Base-by-base conservation (phyloP, 2,329 filamentous ascomycete species). In the Colletotrichum caudatum region DNA sequence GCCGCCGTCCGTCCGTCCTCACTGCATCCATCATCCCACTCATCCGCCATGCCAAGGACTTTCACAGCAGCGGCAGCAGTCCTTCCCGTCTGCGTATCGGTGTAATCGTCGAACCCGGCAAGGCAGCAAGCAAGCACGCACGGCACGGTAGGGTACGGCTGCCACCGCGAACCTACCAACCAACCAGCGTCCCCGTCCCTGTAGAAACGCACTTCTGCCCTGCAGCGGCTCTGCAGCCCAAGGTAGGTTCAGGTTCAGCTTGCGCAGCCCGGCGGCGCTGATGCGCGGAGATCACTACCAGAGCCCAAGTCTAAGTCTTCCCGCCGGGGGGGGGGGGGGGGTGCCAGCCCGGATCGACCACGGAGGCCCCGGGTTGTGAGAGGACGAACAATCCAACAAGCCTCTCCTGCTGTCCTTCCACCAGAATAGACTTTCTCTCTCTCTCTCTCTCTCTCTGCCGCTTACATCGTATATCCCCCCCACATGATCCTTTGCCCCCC, bases 341-440 rank as follows among this genome's bases (percentile, higher is more conserved):
- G 46, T 60, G 48, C 39, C 53, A 66, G 63, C 67, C 67, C 63
- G 41, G 67, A 64, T 69, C 66, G 66, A 57, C 66, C 46, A 59
- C 53, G 60, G 66, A 64, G 56, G 56, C 59, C 59, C 59, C 41
- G 35, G 50, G 23, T 33, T 23, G 33, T 29, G 59, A 18, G 33
- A 41, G 20, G 23, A 50, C 46, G 56, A 46, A n/a, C 20, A 46
- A 46, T n/a, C 44, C 6, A 4, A 20, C 39, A 18, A 44, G 57
- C 8, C 16, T 37, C 16, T 41, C 46, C 35, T 18, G 61, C 54
- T 33, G 39, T 65, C 53, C 61, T 59, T 65, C 59, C 44, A 69
- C 46, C 37, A 60, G 62, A 65, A 50, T 44, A 57, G 54, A 35
- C 35, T 8, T 14, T 3, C 41, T 44, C 5, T 1, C 41, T 20